Conservation (phyloP, 805 yeast genomes). For the Yamadazyma olivae region DNA sequence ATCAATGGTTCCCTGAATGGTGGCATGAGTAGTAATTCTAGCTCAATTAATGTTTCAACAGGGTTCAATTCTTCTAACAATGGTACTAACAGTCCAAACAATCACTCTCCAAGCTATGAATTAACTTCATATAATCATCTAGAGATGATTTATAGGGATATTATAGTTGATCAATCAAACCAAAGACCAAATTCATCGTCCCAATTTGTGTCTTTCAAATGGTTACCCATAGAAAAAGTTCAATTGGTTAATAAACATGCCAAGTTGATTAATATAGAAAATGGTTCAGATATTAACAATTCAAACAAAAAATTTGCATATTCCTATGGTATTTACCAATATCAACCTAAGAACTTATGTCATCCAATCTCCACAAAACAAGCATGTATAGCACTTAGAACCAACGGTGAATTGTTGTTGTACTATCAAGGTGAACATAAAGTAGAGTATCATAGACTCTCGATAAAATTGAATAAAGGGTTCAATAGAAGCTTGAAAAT, state of each 20-base stretch:
- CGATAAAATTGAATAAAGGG: constrained; percentile 25
- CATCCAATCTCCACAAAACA: constrained; percentile 70
- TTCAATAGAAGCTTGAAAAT: constrained; percentile 10
- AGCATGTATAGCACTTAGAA: constrained; percentile 65
- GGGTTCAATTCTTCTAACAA: constrained; percentile 17
- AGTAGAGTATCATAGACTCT: constrained; percentile 49
- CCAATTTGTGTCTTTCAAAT: constrained; percentile 50
- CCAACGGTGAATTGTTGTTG: constrained; percentile 56
- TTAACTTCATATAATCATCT: constrained; percentile 42
- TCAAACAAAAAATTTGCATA: constrained; percentile 23
- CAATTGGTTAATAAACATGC: constrained; percentile 63
- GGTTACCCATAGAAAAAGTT: constrained; percentile 75
- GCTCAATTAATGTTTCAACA: constrained; percentile 8
- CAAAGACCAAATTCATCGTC: constrained; percentile 13
- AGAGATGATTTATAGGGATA: constrained; percentile 49
- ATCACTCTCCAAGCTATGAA: constrained; percentile 35
- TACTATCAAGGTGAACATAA: constrained; percentile 66
- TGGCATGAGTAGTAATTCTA: constrained; percentile 18
- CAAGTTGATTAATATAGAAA: constrained; percentile 19
- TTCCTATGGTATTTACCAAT: constrained; percentile 58
- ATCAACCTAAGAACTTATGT: constrained; percentile 55
- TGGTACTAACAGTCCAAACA: constrained; percentile 15
- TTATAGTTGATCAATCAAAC: constrained; percentile 11
- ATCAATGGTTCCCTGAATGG: constrained; percentile 15
- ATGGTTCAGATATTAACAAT: background rate